Evolutionary conservation across 345 rosid species (phyloP), one percentile per base, ranked within the genome.

Genomic region (Durio zibethinus): DNA sequence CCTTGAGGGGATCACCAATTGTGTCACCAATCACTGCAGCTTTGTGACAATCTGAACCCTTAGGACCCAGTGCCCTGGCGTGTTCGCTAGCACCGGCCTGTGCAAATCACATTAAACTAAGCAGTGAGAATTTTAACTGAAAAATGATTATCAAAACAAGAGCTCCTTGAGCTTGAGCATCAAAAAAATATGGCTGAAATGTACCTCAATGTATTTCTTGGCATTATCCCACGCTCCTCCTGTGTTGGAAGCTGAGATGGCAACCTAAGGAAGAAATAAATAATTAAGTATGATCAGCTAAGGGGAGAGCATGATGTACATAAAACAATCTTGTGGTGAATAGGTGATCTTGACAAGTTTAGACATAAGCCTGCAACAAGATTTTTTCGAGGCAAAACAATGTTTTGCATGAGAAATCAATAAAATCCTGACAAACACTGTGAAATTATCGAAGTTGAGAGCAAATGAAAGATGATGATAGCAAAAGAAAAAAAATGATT

Each of bases 181-280:
- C 7, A 14, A 65, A 48, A 23, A 20, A 18, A 63, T 52, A 64
- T 66, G 5, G 25, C 10, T 1, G 10, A 12, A 0, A 20, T 47
- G 40, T 83, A 87, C 94, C 95, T 91, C 95, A 14, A 85, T 89
- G 87, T 88, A 88, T 79, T 89, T 91, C 86, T 91, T 89, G 21
- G 92, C 93, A 74, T 89, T 91, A 40, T 91, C 92, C 90, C 90
- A 88, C 20, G 93, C 93, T 36, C 93, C 95, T 25, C 93, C 92
- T 0, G 95, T 89, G 84, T 91, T 91, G 6, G 95, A 91, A 74
- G 93, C 90, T 31, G 93, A 89, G 52, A 91, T 89, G 33, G 95
- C 95, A 77, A 89, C 87, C 91, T 90, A 53, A 40, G 29, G 7
- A 65, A 4, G 38, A 63, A 31, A 33, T 52, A 52, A 18, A 6